Percentiles rank a stretch among this genome's conserved stretches.
phyloP scores from a whole-genome alignment of 257 asterid species.

The Perilla frutescens region DNA sequence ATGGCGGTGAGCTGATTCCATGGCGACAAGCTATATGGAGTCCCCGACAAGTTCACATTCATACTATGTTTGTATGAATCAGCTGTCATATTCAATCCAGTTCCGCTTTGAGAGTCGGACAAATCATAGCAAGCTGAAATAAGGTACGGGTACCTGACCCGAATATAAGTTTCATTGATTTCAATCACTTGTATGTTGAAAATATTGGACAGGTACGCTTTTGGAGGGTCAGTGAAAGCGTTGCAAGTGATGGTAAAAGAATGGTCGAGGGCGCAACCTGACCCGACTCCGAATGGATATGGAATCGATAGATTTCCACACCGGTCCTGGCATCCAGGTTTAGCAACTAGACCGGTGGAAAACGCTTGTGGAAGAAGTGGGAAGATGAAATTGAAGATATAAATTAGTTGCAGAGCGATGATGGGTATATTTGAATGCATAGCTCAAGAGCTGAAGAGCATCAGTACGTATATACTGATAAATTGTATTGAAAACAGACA shows the following conservation, averaged over 20 bases:
- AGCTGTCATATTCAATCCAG: neutral
- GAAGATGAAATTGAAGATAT: neutral
- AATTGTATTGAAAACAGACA: too few relatives aligned
- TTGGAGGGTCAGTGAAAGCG: neutral
- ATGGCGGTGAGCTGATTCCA: neutral
- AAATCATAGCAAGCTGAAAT: neutral
- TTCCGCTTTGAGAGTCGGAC: neutral
- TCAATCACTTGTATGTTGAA: neutral
- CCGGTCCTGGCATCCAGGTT: neutral
- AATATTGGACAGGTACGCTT: neutral
- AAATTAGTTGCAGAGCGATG: slow-evolving; percentile 3
- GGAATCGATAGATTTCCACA: slow-evolving; percentile 10
- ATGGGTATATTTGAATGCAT: neutral
- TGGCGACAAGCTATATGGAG: neutral
- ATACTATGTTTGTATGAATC: too few relatives aligned
- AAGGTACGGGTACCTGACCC: neutral
- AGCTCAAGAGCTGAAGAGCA: too few relatives aligned
- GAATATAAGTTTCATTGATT: neutral
- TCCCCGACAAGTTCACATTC: neutral
- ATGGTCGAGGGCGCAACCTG: neutral
- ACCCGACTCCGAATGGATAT: neutral
- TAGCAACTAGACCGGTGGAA: neutral
- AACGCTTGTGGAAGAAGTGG: neutral
- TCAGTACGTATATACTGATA: too few relatives aligned
- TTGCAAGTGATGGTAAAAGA: neutral